A percentile compares a stretch with the other conserved stretches of the same genome.
These are phyloP conservation scores for Cucumis sativus DNA, from an alignment of 306 rosid genomes.

Conservation along the genomic window DNA sequence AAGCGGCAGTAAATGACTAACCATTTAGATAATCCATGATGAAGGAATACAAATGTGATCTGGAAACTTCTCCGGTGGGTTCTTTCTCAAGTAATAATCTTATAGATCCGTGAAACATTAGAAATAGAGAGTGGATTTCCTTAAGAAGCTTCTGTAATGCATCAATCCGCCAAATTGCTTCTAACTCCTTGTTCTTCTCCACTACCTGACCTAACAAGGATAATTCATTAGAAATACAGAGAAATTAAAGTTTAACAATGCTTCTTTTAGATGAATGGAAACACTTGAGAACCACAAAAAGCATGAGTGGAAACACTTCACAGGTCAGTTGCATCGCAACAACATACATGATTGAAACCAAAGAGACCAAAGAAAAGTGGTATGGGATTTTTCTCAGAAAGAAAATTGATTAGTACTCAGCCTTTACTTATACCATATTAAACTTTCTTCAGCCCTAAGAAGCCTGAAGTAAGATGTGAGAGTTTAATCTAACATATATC, in stretches of 20 bases:
- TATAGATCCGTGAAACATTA: slow-evolving; percentile 78
- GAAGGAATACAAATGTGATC: slow-evolving; percentile 73
- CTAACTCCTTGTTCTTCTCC: slow-evolving; percentile 70
- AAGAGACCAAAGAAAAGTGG: not conserved
- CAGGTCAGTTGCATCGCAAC: not conserved
- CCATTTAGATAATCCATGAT: slow-evolving; percentile 89
- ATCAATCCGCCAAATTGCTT: slow-evolving; percentile 71
- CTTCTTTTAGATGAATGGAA: not conserved
- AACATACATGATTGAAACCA: not conserved
- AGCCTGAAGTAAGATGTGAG: not conserved
- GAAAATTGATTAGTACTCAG: not conserved
- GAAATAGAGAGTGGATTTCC: slow-evolving; percentile 78
- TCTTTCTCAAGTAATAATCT: slow-evolving; percentile 79
- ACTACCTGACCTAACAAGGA: slow-evolving; percentile 47
- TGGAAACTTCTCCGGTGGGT: slow-evolving; percentile 57
- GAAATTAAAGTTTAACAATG: not conserved
- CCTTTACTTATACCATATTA: not conserved
- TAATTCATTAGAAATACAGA: not conserved
- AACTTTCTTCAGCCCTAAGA: not conserved
- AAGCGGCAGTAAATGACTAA: slow-evolving; percentile 30
- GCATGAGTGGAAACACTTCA: not conserved
- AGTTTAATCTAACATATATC: not conserved
- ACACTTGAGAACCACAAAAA: not conserved
- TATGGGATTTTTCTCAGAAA: not conserved
- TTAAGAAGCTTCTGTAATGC: slow-evolving; percentile 72